Evolutionary conservation across 2,329 filamentous ascomycete species (phyloP).

Genomic region (Balansia obtecta): DNA sequence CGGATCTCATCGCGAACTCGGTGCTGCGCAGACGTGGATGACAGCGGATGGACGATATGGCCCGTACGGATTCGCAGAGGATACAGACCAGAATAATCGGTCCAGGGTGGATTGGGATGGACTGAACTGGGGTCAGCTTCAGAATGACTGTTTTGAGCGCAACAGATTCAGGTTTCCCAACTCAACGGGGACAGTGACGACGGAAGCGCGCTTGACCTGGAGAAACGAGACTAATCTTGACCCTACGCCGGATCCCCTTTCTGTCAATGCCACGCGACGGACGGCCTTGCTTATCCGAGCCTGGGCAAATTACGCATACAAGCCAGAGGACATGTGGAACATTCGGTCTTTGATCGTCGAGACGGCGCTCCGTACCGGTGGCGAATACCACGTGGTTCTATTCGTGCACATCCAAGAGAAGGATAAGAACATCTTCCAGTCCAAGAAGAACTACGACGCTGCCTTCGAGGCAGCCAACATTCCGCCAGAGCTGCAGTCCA

Average conservation of each 20-base stretch:
- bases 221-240: not conserved
- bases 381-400: conserved; percentile 49
- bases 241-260: not conserved
- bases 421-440: conserved; percentile 41
- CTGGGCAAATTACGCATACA: conserved; percentile 40
- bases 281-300: conserved; percentile 15
- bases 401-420: conserved; percentile 49
- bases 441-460: conserved; percentile 36
- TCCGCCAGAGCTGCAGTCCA: conserved; percentile 53
- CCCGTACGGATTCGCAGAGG: conserved; percentile 18
- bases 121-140: conserved; percentile 3
- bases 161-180: not conserved
- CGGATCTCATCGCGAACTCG: conserved; percentile 19
- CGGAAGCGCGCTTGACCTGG: not conserved
- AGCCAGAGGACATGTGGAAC: conserved; percentile 46
- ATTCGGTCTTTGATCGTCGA: conserved; percentile 54
- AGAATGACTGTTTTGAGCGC: not conserved
- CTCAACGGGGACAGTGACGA: not conserved
- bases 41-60: conserved; percentile 16
- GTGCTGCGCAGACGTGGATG: conserved; percentile 19
- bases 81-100: conserved; percentile 13
- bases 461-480: conserved; percentile 36
- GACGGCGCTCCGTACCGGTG: conserved; percentile 45
- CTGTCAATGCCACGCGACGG: conserved; percentile 13
- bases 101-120: conserved; percentile 17